These are phyloP conservation scores for Raffaelea arxii DNA, from an alignment of 2,329 filamentous ascomycete species.

Conservation along the genomic window DNA sequence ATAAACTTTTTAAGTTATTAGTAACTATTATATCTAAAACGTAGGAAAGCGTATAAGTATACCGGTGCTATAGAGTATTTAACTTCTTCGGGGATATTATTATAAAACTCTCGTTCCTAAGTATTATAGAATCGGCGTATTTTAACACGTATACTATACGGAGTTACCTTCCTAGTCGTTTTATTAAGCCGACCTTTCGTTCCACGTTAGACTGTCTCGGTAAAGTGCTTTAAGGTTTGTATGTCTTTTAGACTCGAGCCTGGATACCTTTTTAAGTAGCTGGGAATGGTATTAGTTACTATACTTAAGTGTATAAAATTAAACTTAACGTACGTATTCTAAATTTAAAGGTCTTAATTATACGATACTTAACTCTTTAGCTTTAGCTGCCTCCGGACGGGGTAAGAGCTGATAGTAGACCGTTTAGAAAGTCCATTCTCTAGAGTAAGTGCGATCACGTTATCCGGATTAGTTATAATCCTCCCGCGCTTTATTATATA, in stretches of 20 bases:
- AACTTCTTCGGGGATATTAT: conserved; percentile 3
- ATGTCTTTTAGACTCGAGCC: conserved; percentile 3
- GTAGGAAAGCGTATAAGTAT: conserved; percentile 1
- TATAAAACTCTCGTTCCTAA: conserved; percentile 3
- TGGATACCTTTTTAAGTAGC: conserved; percentile 2
- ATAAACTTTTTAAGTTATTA: conserved; percentile 6
- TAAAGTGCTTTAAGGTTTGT: conserved; percentile 6
- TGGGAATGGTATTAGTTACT: neutral
- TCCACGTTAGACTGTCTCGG: conserved; percentile 3
- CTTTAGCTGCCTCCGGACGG: neutral
- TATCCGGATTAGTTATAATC: neutral
- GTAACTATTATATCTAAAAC: neutral
- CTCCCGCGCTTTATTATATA: neutral
- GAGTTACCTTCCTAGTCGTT: conserved; percentile 1
- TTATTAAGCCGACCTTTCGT: conserved; percentile 6
- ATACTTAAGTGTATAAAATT: neutral
- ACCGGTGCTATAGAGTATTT: conserved; percentile 6
- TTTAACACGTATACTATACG: conserved; percentile 3
- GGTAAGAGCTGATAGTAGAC: neutral
- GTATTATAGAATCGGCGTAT: conserved; percentile 7
- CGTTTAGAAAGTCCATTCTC: neutral
- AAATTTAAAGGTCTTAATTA: neutral
- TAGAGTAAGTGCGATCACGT: neutral
- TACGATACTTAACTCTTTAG: neutral
- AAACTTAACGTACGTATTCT: neutral